Conservation (phyloP, 495 filamentous ascomycete genomes). For the Penicillium turbatum region DNA sequence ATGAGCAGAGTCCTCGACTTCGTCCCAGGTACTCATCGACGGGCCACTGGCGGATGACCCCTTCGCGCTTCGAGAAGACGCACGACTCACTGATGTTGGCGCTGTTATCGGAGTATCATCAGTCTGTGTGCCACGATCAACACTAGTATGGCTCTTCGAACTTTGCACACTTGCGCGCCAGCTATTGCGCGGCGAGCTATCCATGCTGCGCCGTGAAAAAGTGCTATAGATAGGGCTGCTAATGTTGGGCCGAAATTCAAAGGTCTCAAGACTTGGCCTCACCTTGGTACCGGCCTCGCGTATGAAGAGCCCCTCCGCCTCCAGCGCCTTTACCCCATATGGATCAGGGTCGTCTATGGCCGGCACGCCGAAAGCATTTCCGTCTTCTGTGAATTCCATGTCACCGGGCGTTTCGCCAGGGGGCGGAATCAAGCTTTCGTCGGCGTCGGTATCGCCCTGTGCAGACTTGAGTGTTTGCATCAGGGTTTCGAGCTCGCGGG, state of each 20-base stretch:
- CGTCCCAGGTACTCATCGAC: slow-evolving; percentile 23
- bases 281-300: slow-evolving; percentile 71
- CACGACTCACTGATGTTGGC: slow-evolving; percentile 37
- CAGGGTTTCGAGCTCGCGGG: slow-evolving; percentile 59
- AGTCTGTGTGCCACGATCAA: slow-evolving; percentile 56
- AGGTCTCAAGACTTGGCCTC: slow-evolving; percentile 66
- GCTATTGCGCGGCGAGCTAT: slow-evolving; percentile 53
- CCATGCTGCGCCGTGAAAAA: slow-evolving; percentile 65
- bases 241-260: slow-evolving; percentile 74
- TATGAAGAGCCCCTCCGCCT: slow-evolving; percentile 80
- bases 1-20: slow-evolving; percentile 20
- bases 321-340: slow-evolving; percentile 79
- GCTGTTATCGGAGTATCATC: slow-evolving; percentile 50
- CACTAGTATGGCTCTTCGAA: slow-evolving; percentile 56
- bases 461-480: slow-evolving; percentile 80
- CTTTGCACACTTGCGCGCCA: slow-evolving; percentile 65
- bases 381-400: slow-evolving; percentile 50
- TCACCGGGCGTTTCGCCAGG: slow-evolving; percentile 70
- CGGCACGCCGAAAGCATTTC: slow-evolving; percentile 65
- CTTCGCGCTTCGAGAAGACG: slow-evolving; percentile 43
- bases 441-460: slow-evolving; percentile 71
- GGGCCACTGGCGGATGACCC: slow-evolving; percentile 35
- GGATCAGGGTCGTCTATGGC: slow-evolving; percentile 74
- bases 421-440: slow-evolving; percentile 49
- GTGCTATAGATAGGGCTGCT: slow-evolving; percentile 69